Evolutionary conservation across 2,329 filamentous ascomycete genomes (phyloP), one percentile per base, ranked within the genome.

Genomic region (Myriosclerotinia curreyana): DNA sequence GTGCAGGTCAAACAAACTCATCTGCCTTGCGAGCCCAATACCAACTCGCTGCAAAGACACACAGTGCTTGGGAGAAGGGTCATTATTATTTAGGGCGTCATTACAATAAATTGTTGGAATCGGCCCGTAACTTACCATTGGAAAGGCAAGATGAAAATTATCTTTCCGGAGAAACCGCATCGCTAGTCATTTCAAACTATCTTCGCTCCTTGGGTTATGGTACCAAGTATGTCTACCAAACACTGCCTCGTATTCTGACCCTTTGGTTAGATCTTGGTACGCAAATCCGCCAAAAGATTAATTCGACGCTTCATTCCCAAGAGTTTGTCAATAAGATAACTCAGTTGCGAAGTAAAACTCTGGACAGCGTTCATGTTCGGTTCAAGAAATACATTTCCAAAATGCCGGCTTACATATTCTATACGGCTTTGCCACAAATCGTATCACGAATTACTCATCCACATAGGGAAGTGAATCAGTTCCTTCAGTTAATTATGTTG

Each of bases 81-180:
- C 94, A 98, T 74, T 99, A 98, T 75, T 96, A 97, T 75, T 83
- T 99, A 12, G 95, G 95, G 6, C 92, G 94, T 54, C 92, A 98
- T 76, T 99, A 99, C 82, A 96, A 96, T 75, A 99, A 97, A 76
- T 84, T 98, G 5, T 80, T 97, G 3, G 94, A 98, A 71, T 91
- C 92, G 0, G 92, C 98, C 75, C 93, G 92, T 75, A 80, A 83
- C 2, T 84, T 96, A 60, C 87, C 89, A 46, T 80, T 85, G 22
- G 85, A 88, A 36, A 92, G 93, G 68, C 92, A 96, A 75, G 87
- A 84, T 50, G 88, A 92, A 62, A 81, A 84, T 65, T 92, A 87
- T 71, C 77, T 95, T 63, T 90, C 85, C 14, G 96, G 95, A 48
- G 93, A 97, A 74, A 86, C 88, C 25, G 87, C 92, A 2, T 92